Evolutionary conservation across 148 eudicot genomes (phyloP).

Genomic region (Cornus florida): DNA sequence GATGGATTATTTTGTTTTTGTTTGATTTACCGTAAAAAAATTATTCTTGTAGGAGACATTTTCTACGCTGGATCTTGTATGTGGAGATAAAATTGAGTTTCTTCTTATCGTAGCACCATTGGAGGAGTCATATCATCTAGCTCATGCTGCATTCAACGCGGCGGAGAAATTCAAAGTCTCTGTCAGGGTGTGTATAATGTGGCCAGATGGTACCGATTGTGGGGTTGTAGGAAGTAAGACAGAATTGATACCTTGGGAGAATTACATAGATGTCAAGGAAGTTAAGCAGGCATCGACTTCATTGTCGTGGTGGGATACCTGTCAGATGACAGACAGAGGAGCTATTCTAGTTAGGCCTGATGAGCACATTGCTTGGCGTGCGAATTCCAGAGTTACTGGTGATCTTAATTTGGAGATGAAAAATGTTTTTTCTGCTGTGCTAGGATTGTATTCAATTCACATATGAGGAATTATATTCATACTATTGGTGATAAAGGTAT

Average conservation of each 20-base stretch:
- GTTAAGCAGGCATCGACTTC: conserved; percentile 34
- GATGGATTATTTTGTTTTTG: neutral
- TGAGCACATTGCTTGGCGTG: conserved; percentile 91
- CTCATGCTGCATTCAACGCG: neutral
- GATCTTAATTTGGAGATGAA: conserved; percentile 53
- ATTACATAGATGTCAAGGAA: conserved; percentile 51
- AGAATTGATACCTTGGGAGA: conserved; percentile 42
- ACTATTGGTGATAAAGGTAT: neutral
- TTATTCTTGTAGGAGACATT: conserved; percentile 44
- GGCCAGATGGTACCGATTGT: conserved; percentile 5
- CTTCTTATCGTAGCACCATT: neutral
- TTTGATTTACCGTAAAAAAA: neutral
- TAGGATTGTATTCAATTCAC: conserved; percentile 23
- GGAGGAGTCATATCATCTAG: neutral
- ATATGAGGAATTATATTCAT: neutral
- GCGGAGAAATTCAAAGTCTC: neutral
- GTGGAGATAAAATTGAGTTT: neutral
- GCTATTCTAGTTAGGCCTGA: conserved; percentile 95
- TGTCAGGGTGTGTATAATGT: neutral
- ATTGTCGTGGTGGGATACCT: conserved; percentile 87
- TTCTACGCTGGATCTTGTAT: conserved; percentile 73
- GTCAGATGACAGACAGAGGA: conserved; percentile 73
- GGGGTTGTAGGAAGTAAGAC: conserved; percentile 23
- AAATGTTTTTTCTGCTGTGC: conserved; percentile 51
- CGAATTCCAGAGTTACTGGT: conserved; percentile 33